Base-by-base conservation (phyloP, 805 yeast species). In the Candida caryicola region DNA sequence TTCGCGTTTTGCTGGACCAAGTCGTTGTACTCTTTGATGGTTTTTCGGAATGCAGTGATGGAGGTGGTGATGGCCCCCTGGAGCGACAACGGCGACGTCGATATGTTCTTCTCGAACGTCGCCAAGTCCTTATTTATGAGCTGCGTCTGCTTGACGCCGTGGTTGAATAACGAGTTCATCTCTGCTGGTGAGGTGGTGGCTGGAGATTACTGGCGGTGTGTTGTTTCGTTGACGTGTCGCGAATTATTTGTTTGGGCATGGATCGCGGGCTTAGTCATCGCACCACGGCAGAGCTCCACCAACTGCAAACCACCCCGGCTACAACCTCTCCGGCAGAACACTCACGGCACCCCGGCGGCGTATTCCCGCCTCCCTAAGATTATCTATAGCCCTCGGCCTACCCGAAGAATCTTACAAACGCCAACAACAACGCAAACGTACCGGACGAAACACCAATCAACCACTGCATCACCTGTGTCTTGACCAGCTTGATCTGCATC, bases 391-490 rank as follows among this genome's bases (percentile, higher is more conserved):
- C 26, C 26, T 15, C 26, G 26, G 13, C 9, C 8, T 43, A 85
- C 7, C 87, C 78, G 35, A 87, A 68, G 50, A 93, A 70, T 52
- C 99, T 75, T 34, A 90, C 86, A 59, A 93, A 93, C 1, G 98
- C 97, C 51, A 91, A 66, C 36, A 93, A 85, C 41, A 93, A 73
- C 10, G 98, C 98, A 64, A 91, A 87, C 1, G 97, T 86, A 84
- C 98, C 99, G 1, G 98, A 90, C 57, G 95, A 86, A 14, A 93
- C 97, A 71, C 98, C 98, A 52, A 93, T 88, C 46, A 93, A 74
- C 99, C 99, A 93, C 64, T 93, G 99, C 82, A 89, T 79, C 34
- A 93, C 97, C 60, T 93, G 97, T 2, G 96, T 87, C 66, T 93
- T 93, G 23, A 91, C 96, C 31, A 87, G 81, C 55, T 93, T 96